Conservation (phyloP, 2,329 filamentous ascomycete species). For the Lasiodiplodia sp. region DNA sequence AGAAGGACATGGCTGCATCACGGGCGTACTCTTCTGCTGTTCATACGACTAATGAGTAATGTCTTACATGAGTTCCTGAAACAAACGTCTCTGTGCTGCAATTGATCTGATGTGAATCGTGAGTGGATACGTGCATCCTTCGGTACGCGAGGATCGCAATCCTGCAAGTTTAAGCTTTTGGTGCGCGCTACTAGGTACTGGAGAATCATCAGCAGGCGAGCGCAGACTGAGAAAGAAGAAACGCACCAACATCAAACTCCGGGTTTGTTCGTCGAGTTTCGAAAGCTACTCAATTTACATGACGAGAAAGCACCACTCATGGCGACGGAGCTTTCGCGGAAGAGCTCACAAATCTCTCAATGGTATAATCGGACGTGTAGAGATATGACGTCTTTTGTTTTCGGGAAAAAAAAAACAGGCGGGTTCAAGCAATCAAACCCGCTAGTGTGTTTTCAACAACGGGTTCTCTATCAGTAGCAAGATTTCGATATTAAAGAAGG, state of each 20-base stretch:
- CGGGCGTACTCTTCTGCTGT: conserved; percentile 17
- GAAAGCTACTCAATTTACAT: background rate
- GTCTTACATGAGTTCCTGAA: background rate
- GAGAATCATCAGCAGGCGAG: background rate
- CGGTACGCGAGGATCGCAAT: background rate
- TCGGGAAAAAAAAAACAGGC: too few relatives aligned
- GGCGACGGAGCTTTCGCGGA: too few relatives aligned
- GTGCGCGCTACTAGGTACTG: background rate
- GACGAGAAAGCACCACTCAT: too few relatives aligned
- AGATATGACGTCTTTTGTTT: too few relatives aligned
- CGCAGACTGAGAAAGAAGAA: background rate
- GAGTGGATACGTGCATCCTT: background rate
- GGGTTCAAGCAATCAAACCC: too few relatives aligned
- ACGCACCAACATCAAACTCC: background rate
- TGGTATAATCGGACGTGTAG: too few relatives aligned
- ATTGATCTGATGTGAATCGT: conserved; percentile 2
- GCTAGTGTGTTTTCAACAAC: too few relatives aligned
- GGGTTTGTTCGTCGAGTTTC: background rate
- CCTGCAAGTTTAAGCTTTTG: background rate
- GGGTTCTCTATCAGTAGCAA: too few relatives aligned
- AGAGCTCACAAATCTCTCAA: too few relatives aligned
- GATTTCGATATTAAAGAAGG: too few relatives aligned
- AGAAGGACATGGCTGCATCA: conserved; percentile 19
- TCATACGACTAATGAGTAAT: conserved; percentile 22
- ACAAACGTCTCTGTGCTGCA: background rate